A percentile compares a stretch with the other conserved stretches of the same genome.
Evolutionary conservation across 768 basidiomycete species (phyloP).

Genomic region (Lentinula aciculospora): DNA sequence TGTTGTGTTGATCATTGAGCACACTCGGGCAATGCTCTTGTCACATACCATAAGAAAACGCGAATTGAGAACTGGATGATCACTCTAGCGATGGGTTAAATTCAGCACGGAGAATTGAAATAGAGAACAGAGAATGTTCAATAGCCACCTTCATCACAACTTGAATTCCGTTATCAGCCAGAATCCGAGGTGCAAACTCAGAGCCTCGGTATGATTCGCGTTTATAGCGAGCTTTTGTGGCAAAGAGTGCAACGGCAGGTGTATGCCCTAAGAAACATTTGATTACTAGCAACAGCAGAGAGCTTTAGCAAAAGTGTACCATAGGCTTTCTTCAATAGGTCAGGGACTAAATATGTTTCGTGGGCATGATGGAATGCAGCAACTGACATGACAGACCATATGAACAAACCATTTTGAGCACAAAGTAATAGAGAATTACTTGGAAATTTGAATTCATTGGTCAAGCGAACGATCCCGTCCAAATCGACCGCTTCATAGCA

Average conservation of each 20-base stretch:
- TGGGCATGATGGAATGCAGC: slow-evolving; percentile 77
- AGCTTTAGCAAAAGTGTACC: slow-evolving; percentile 23
- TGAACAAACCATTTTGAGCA: background rate
- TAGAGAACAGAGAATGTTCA: background rate
- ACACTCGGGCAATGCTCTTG: background rate
- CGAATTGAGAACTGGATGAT: slow-evolving; percentile 58
- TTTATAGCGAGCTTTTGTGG: slow-evolving; percentile 48
- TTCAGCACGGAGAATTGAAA: background rate
- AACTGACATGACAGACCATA: slow-evolving; percentile 45
- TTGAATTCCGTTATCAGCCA: slow-evolving; percentile 62
- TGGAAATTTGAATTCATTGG: slow-evolving; percentile 30
- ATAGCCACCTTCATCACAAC: slow-evolving; percentile 66
- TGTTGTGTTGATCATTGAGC: background rate
- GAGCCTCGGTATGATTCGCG: slow-evolving; percentile 77
- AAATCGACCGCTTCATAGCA: slow-evolving; percentile 64
- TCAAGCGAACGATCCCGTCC: slow-evolving; percentile 48
- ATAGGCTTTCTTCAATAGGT: slow-evolving; percentile 65
- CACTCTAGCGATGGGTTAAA: slow-evolving; percentile 41
- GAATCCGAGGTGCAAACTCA: slow-evolving; percentile 68
- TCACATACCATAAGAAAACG: slow-evolving; percentile 50
- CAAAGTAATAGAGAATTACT: background rate
- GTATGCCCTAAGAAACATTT: slow-evolving; percentile 43
- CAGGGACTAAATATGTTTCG: slow-evolving; percentile 84
- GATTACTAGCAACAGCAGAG: background rate
- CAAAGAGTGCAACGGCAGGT: slow-evolving; percentile 74